Conservation (phyloP, 805 yeast genomes). For the Debaryomyces maramus region DNA sequence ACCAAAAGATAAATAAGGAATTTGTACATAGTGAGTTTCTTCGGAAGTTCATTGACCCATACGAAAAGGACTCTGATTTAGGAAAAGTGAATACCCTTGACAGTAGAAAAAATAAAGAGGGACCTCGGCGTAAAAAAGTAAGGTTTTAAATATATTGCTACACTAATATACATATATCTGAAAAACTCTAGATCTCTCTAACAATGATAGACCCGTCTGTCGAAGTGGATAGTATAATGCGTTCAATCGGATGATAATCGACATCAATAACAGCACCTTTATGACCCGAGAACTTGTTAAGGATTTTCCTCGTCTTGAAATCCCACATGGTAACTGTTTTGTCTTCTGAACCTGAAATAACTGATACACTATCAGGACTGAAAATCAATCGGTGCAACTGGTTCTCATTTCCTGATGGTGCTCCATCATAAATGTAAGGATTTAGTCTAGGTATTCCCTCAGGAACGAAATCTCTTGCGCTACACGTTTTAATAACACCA, state of each 20-base stretch:
- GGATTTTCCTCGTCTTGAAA: slow-evolving; percentile 45
- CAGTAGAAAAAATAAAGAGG: background rate
- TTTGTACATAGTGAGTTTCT: slow-evolving; percentile 20
- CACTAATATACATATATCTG: slow-evolving; percentile 1
- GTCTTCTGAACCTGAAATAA: slow-evolving; percentile 65
- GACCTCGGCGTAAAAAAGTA: slow-evolving; percentile 15
- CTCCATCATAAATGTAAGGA: slow-evolving; percentile 56
- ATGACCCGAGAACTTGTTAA: slow-evolving; percentile 59
- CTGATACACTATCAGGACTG: slow-evolving; percentile 38
- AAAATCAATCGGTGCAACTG: slow-evolving; percentile 51
- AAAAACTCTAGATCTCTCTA: slow-evolving; percentile 30
- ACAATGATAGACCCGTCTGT: slow-evolving; percentile 57
- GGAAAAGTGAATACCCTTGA: background rate
- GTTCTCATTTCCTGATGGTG: slow-evolving; percentile 53
- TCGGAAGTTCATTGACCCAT: slow-evolving; percentile 12
- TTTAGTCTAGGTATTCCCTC: slow-evolving; percentile 41
- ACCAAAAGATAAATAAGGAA: slow-evolving; percentile 19
- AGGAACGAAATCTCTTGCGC: slow-evolving; percentile 46
- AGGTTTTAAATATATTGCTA: slow-evolving; percentile 12
- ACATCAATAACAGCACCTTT: slow-evolving; percentile 61
- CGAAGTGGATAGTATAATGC: slow-evolving; percentile 49
- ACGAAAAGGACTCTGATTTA: background rate
- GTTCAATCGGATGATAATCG: slow-evolving; percentile 48
- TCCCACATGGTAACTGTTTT: slow-evolving; percentile 62
- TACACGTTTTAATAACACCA: slow-evolving; percentile 57